Evolutionary conservation across 2,329 filamentous ascomycete species (phyloP).

Genomic region (Ustilaginoidea virens): DNA sequence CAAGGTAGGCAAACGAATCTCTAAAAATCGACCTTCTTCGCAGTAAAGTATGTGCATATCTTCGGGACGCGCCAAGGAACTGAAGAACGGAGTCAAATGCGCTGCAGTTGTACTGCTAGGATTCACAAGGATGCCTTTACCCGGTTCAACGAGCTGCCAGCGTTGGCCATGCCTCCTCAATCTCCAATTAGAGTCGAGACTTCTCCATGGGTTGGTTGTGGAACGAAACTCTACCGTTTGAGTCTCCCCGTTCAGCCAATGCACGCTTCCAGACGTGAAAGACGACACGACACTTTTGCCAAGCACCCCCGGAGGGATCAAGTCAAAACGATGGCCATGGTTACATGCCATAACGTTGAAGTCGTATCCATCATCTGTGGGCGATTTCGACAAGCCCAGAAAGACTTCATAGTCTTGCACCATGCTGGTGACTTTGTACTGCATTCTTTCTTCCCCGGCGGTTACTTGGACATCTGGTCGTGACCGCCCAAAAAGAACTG

Average conservation of each 20-base stretch:
- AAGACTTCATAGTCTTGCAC: too few relatives aligned
- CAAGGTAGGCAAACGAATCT: constrained; percentile 28
- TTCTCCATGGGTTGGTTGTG: constrained; percentile 11
- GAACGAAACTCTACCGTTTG: constrained; percentile 18
- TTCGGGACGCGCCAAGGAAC: background rate
- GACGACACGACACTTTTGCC: constrained; percentile 13
- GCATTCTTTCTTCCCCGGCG: too few relatives aligned
- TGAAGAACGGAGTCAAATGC: background rate
- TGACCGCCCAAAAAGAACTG: too few relatives aligned
- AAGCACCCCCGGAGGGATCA: constrained; percentile 20
- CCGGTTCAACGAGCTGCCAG: constrained; percentile 10
- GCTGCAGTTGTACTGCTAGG: constrained; percentile 1
- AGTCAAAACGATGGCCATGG: constrained; percentile 7
- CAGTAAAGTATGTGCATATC: background rate
- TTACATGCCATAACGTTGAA: constrained; percentile 14
- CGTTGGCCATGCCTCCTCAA: background rate
- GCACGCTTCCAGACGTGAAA: constrained; percentile 24
- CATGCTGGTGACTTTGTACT: too few relatives aligned
- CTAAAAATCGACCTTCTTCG: constrained; percentile 8
- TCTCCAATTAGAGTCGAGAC: background rate
- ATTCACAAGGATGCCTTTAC: too few relatives aligned
- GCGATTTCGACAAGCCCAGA: too few relatives aligned
- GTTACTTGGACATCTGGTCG: too few relatives aligned
- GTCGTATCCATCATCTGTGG: constrained; percentile 9
- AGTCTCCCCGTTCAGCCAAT: constrained; percentile 27